These are phyloP conservation scores for Phytophthora megakarya DNA, from an alignment of 352 stramenopile genomes.

Conservation along the genomic window DNA sequence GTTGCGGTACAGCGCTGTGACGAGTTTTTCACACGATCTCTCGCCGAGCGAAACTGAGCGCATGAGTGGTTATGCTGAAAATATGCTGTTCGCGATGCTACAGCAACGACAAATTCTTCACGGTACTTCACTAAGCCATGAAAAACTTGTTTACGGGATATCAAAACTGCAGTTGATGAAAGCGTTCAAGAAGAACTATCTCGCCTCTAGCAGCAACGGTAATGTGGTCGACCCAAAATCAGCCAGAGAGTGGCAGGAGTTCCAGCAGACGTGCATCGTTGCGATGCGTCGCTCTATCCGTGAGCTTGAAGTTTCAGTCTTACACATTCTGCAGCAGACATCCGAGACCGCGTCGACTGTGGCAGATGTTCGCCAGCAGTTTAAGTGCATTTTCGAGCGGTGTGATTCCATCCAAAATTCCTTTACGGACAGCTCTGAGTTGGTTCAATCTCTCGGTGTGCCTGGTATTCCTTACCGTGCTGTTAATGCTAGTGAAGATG, in stretches of 20 bases:
- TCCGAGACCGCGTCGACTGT: conserved; percentile 26
- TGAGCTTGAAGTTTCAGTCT: conserved; percentile 70
- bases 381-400: conserved; percentile 41
- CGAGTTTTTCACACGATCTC: conserved; percentile 87
- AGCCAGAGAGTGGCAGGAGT: conserved; percentile 58
- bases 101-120: conserved; percentile 88
- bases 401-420: conserved; percentile 39
- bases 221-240: conserved; percentile 27
- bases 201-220: conserved; percentile 8
- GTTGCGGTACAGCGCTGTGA: conserved; percentile 78
- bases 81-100: conserved; percentile 88
- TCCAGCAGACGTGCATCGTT: conserved; percentile 51
- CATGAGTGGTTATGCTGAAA: conserved; percentile 91
- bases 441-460: conserved; percentile 52
- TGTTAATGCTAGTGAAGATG: conserved; percentile 52
- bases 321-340: conserved; percentile 50
- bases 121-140: conserved; percentile 67
- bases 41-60: conserved; percentile 80
- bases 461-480: conserved; percentile 58
- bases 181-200: conserved; percentile 43
- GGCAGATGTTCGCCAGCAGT: conserved; percentile 24
- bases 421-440: conserved; percentile 29
- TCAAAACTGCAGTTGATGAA: conserved; percentile 57
- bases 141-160: conserved; percentile 64
- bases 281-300: conserved; percentile 57